Evolutionary conservation across 2,329 filamentous ascomycete genomes (phyloP), one percentile per base, ranked within the genome.

Genomic region (Grosmannia serpens): DNA sequence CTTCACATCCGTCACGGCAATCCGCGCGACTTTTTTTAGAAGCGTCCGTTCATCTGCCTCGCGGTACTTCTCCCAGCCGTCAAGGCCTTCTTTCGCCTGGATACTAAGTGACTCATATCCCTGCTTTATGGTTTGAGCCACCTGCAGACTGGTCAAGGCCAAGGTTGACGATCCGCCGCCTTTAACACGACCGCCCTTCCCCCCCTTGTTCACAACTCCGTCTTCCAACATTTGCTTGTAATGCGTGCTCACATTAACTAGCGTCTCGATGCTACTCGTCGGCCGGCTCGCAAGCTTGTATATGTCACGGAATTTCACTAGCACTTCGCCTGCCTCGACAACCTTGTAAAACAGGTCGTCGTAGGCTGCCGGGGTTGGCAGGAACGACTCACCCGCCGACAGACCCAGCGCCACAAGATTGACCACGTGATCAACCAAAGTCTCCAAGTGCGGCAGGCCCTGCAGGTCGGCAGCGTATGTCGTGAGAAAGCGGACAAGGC

Each of bases 281-380:
- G 77, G 72, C 52, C 82, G 72, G 60, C 78, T 81, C 2, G 73
- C 75, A 20, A 87, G 72, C 5, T 75, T 73, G 70, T 94, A 97
- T 11, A 82, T 86, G 62, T 91, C 84, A 47, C 89, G 84, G 73
- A 97, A 96, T 67, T 89, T 90, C 35, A 80, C 75, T 26, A 97
- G 79, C 15, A 89, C 81, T 54, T 95, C 89, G 13, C 91, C 90
- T 2, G 87, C 88, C 72, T 99, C 94, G 29, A 97, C 91, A 2
- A 97, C 82, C 73, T 99, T 99, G 81, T 99, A 99, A 74, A 99
- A 97, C 0, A 99, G 78, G 67, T 99, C 94, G 66, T 99, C 94
- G 71, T 97, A 97, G 1, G 89, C 86, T 22, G 88, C 82, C 0
- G 91, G 86, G 33, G 88, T 89, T 0, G 92, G 94, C 9, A 99